Base-by-base conservation (phyloP, 208 protist species). In the Trypanosoma melophagium region DNA sequence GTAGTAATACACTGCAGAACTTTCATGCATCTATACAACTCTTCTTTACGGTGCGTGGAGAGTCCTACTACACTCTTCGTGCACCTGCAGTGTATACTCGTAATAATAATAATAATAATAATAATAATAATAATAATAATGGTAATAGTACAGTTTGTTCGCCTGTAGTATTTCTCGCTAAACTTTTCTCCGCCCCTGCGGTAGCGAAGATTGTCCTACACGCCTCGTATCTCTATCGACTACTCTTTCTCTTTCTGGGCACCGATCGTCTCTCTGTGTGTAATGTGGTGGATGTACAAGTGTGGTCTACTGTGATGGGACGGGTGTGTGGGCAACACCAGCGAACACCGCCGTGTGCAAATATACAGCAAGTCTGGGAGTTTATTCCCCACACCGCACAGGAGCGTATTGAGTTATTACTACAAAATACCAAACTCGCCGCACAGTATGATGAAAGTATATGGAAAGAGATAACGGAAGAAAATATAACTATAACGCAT, bases 231-330 rank as follows among this genome's bases (percentile, higher is more conserved):
- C 57, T 94, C 21, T 87, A 87, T 61, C 83, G 74, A 3, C 67
- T 91, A 13, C 78, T 94, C 1, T 90, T 91, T 56, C 25, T 84
- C 7, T 92, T 85, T 64, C 76, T 94, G 12, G 88, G 88, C 40
- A 92, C 84, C 7, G 88, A 94, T 45, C 81, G 84, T 2, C 71
- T 94, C 14, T 79, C 83, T 7, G 67, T 92, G 17, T 42, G 70
- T 17, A 81, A 77, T 42, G 72, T 94, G 17, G 81, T 94, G 25
- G 85, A 94, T 66, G 8, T 91, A 10, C 60, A 40, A 0, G 71
- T 77, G 1, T 90, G 83, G 72, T 61, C 71, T 13, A 58, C 69
- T 10, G 72, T 84, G 41, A 51, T 83, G 31, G 68, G 61, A n/a
- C 47, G 66, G 5, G 44, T 69, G 2, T 50, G 55, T 56, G 60